Base-by-base conservation (phyloP, 495 filamentous ascomycete genomes). In the Haplographium delicatum region DNA sequence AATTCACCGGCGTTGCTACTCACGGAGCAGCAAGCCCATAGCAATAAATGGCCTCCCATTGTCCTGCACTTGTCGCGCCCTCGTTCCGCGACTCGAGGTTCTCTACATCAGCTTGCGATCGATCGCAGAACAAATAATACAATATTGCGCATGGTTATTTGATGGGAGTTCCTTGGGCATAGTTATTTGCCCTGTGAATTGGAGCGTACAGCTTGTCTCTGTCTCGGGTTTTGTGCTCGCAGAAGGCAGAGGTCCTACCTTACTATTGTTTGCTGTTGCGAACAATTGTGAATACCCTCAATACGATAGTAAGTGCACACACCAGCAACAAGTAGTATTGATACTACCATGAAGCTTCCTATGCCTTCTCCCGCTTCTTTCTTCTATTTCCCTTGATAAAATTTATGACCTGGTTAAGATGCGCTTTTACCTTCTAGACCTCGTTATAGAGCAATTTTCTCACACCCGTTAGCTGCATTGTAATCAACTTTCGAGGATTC, bases 41-140 rank as follows among this genome's bases (percentile, higher is more conserved):
- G 19, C 43, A 47, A 50, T 58, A 53, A 58, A 58, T 58, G 50
- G 50, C 55, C 9, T 49, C 44, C 44, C 50, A 53, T 53, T 53
- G 50, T 58, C 44, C 37, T 15, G 10, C 1, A 43, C 31, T 30
- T 41, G 41, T 47, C 43, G 47, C 46, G 16, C 48, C 42, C 20
- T 51, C 35, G 41, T 52, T 37, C 43, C 30, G 40, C 49, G 39
- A 51, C 38, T 52, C 54, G 47, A 50, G 33, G 42, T 20, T 35
- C 33, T 47, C 38, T 47, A 43, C 30, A 42, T 25, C 44, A 20
- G 28, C 47, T 50, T 53, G 51, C 56, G 51, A 41, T 25, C 23
- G 11, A 28, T 10, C 18, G 27, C 33, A 27, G 19, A 33, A 37
- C 26, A 22, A 11, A n/a, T 46, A 6, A 34, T 30, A 49, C 30